A percentile compares a stretch with the other conserved stretches of the same genome.
phyloP scores from a whole-genome alignment of 2,329 filamentous ascomycete genomes.

The Penicillium glabrum region DNA sequence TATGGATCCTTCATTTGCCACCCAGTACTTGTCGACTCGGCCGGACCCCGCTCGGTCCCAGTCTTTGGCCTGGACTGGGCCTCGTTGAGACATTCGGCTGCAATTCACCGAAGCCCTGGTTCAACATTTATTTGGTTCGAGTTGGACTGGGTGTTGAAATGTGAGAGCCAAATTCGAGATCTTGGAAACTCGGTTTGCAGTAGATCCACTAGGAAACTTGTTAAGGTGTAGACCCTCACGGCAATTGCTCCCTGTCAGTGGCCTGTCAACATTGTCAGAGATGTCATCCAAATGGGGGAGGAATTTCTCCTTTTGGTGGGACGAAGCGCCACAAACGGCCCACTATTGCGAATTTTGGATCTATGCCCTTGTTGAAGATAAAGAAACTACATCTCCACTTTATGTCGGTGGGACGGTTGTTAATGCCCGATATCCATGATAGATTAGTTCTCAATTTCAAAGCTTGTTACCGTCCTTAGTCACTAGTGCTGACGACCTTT shows the following conservation, averaged over 20 bases:
- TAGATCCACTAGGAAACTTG: not conserved
- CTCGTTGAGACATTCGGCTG: not conserved
- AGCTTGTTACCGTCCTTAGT: not conserved
- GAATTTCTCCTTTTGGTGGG: slow-evolving; percentile 3
- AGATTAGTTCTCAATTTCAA: not conserved
- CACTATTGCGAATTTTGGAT: not conserved
- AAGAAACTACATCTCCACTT: not conserved
- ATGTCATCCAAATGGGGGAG: not conserved
- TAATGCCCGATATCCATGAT: not conserved
- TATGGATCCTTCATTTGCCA: slow-evolving; percentile 2
- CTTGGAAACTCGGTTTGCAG: not conserved
- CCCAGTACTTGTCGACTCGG: not conserved
- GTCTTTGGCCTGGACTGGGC: not conserved
- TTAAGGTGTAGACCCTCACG: not conserved
- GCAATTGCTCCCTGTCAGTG: not conserved
- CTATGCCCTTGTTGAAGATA: not conserved
- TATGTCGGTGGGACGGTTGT: not conserved
- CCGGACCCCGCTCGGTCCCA: slow-evolving; percentile 1
- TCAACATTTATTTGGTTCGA: not conserved
- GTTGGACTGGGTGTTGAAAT: too few relatives aligned
- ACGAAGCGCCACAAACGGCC: not conserved
- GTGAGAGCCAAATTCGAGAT: not conserved
- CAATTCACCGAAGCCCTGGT: not conserved
- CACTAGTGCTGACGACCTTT: not conserved
- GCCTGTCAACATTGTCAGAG: not conserved